Evolutionary conservation across 2,329 filamentous ascomycete genomes (phyloP).

Genomic region (Balansia obtecta): DNA sequence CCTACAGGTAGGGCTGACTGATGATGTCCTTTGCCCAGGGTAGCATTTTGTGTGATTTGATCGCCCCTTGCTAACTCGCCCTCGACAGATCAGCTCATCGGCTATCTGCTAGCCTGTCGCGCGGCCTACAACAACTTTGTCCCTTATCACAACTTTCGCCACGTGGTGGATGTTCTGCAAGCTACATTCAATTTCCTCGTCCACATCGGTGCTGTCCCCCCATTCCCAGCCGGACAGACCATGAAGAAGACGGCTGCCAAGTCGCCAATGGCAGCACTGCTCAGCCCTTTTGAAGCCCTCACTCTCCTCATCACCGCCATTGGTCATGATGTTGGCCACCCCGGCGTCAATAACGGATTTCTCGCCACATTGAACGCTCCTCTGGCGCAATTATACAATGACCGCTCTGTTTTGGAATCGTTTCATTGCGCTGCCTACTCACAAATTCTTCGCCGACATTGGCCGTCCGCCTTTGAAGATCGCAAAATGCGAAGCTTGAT

Average conservation of each 20-base stretch:
- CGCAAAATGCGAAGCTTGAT: constrained; percentile 73
- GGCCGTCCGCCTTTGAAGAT: constrained; percentile 73
- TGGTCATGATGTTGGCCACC: constrained; percentile 93
- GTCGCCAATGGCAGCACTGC: constrained; percentile 58
- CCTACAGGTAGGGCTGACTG: constrained; percentile 50
- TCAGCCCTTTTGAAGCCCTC: constrained; percentile 80
- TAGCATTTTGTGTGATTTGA: neutral
- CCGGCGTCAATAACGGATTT: constrained; percentile 96
- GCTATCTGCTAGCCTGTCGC: constrained; percentile 77
- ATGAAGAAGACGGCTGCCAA: constrained; percentile 24
- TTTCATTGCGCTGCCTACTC: constrained; percentile 97
- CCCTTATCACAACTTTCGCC: constrained; percentile 95
- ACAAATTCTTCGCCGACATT: constrained; percentile 85
- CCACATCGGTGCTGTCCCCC: constrained; percentile 61
- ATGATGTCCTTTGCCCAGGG: neutral
- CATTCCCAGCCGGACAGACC: constrained; percentile 39
- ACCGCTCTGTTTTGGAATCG: constrained; percentile 89
- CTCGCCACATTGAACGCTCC: constrained; percentile 84
- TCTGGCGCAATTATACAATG: constrained; percentile 89
- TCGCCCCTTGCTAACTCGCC: constrained; percentile 26
- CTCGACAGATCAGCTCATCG: constrained; percentile 59
- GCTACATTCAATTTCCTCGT: constrained; percentile 86
- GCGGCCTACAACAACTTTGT: constrained; percentile 95
- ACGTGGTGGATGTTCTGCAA: constrained; percentile 92
- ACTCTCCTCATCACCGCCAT: constrained; percentile 91